Conservation (phyloP, 116 monocot genomes). For the Trichopus zeylanicus region DNA sequence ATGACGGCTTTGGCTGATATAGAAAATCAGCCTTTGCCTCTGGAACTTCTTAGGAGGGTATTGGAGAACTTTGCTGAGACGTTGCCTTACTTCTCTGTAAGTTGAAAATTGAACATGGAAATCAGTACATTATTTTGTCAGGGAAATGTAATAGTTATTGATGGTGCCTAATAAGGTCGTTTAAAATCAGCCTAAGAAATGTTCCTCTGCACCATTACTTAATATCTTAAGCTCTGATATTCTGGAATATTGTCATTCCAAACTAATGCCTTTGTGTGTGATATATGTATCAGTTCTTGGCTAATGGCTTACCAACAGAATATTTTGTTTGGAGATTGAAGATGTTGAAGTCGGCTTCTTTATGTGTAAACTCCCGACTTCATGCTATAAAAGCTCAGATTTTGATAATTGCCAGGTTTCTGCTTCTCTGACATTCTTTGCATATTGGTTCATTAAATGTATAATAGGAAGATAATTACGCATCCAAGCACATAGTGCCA, state of each 20-base stretch:
- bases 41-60: conserved; percentile 15
- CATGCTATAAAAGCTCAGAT: conserved; percentile 43
- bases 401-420: conserved; percentile 53
- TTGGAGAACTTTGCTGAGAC: conserved; percentile 17
- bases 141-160: neutral
- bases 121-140: neutral
- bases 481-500: too few species aligned
- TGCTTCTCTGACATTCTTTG: neutral
- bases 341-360: conserved; percentile 38
- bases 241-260: neutral
- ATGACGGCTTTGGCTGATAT: conserved; percentile 17
- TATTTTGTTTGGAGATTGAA: conserved; percentile 44
- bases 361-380: conserved; percentile 46
- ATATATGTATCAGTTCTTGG: conserved; percentile 33
- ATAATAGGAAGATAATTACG: too few species aligned
- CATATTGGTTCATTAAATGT: too few species aligned
- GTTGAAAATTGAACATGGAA: neutral
- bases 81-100: conserved; percentile 32
- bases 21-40: conserved; percentile 15
- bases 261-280: neutral
- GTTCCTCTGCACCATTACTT: neutral
- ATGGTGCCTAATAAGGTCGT: too few species aligned
- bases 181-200: too few species aligned
- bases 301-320: conserved; percentile 43
- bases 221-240: neutral